Base-by-base conservation (phyloP, 2,329 filamentous ascomycete genomes). In the Exophiala sp. region DNA sequence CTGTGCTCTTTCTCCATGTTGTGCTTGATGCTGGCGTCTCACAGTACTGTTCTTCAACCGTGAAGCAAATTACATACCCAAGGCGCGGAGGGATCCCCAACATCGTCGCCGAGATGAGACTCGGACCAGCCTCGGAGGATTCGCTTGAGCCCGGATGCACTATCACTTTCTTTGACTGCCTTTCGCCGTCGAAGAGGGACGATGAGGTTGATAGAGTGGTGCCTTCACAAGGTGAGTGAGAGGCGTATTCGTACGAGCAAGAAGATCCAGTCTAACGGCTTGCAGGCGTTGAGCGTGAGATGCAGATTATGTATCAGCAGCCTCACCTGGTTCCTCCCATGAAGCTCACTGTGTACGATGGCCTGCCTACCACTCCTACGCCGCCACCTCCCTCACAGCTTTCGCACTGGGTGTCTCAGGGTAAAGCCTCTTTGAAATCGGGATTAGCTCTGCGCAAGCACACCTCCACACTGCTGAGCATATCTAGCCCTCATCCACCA, bases 321-420 rank as follows among this genome's bases (percentile, higher is more conserved):
- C 75, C 75, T 55, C 70, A 71, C 61, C 69, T 74, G 39, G 69
- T 76, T 42, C 69, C 73, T 21, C 74, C 74, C 5, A 76, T 75
- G 72, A 74, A 71, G 61, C 64, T 75, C 57, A 66, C 66, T 38
- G 65, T 73, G 48, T 72, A 72, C 57, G 69, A 74, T 62, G 66
- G 72, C 48, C 65, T 72, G 18, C 71, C 72, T 12, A 66, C 66
- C 33, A 63, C 57, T 35, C 68, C 68, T 36, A 54, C 66, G 6
- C 61, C 64, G 42, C 63, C 66, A 36, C 63, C 63, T 12, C 60
- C 68, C n/a, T 68, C 67, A 21, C 69, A 69, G 21, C 21, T 61
- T 2, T 60, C 60, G 33, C 68, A 70, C 35, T 74, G 70, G 70
- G 56, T 73, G 18, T 64, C 65, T 10, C 70, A 74, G 47, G 66